These are phyloP conservation scores for Candida tropicalis DNA, from an alignment of 1,139 yeast species.

Conservation along the genomic window DNA sequence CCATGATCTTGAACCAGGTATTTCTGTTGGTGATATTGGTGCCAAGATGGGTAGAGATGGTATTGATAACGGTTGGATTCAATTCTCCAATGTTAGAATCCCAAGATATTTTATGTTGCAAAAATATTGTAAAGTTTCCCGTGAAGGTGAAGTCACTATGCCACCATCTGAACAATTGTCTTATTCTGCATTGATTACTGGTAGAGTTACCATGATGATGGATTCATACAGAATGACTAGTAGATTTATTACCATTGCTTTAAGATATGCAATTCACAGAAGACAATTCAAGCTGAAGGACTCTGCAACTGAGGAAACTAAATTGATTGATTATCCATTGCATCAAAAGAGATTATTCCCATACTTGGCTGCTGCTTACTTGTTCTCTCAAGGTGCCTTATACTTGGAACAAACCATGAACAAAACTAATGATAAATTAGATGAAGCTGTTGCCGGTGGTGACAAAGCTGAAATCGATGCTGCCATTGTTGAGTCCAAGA, in stretches of 20 bases:
- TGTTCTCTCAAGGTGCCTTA: slow-evolving; percentile 69
- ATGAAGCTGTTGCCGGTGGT: slow-evolving; percentile 48
- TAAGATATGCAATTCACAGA: slow-evolving; percentile 85
- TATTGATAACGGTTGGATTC: slow-evolving; percentile 93
- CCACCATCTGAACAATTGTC: slow-evolving; percentile 86
- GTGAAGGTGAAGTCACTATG: slow-evolving; percentile 64
- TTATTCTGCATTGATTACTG: slow-evolving; percentile 81
- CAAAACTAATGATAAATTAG: slow-evolving; percentile 54
- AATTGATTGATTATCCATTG: slow-evolving; percentile 76
- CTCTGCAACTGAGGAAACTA: slow-evolving; percentile 38
- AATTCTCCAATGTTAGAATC: slow-evolving; percentile 74
- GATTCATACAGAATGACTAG: slow-evolving; percentile 81
- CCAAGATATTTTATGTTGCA: slow-evolving; percentile 83
- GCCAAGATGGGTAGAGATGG: slow-evolving; percentile 90
- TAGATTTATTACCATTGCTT: slow-evolving; percentile 76
- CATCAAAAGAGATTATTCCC: slow-evolving; percentile 87
- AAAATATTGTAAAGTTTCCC: slow-evolving; percentile 71
- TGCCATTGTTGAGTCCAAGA: slow-evolving; percentile 67
- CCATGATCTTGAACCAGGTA: slow-evolving; percentile 73
- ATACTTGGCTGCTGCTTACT: slow-evolving; percentile 71
- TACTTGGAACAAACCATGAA: slow-evolving; percentile 59
- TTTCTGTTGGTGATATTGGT: slow-evolving; percentile 86
- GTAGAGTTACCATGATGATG: slow-evolving; percentile 83
- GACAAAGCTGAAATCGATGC: slow-evolving; percentile 39
- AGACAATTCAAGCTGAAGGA: slow-evolving; percentile 67